These are phyloP conservation scores for Magnaporthiopsis rhizophila DNA, from an alignment of 2,329 filamentous ascomycete species.

Conservation along the genomic window DNA sequence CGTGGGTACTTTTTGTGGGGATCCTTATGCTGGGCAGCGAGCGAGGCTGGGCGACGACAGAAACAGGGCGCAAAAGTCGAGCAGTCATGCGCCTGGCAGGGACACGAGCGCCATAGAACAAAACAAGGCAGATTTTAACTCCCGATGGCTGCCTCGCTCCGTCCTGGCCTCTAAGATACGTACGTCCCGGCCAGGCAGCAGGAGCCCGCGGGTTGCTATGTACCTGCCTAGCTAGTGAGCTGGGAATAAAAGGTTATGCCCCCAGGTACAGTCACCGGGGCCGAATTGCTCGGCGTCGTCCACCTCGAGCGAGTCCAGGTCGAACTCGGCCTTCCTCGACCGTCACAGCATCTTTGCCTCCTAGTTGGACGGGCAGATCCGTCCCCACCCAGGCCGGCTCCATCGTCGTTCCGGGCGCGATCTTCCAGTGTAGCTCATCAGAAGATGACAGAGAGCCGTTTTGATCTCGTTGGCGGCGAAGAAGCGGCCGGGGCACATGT, in stretches of 20 bases:
- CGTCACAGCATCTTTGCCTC: not conserved
- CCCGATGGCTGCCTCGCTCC: too few species aligned
- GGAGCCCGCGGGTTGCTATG: too few species aligned
- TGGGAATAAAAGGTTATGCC: too few species aligned
- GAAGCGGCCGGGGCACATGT: too few species aligned
- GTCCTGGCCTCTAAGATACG: too few species aligned
- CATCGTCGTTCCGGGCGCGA: too few species aligned
- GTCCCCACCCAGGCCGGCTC: not conserved
- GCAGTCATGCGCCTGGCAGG: too few species aligned
- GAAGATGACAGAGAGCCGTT: not conserved
- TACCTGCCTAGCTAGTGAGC: too few species aligned
- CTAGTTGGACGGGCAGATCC: not conserved
- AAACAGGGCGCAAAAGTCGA: not conserved
- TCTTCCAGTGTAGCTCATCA: not conserved
- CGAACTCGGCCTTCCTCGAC: constrained; percentile 1
- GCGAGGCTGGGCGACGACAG: not conserved
- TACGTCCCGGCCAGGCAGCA: too few species aligned
- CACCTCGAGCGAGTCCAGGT: not conserved
- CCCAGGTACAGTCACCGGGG: too few species aligned
- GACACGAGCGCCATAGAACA: too few species aligned
- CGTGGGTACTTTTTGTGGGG: not conserved
- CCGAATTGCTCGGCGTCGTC: not conserved
- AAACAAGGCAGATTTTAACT: too few species aligned
- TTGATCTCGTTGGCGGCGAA: not conserved
- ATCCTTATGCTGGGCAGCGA: not conserved